Evolutionary conservation across 345 rosid species (phyloP).

Genomic region (Odontarrhena argentea): DNA sequence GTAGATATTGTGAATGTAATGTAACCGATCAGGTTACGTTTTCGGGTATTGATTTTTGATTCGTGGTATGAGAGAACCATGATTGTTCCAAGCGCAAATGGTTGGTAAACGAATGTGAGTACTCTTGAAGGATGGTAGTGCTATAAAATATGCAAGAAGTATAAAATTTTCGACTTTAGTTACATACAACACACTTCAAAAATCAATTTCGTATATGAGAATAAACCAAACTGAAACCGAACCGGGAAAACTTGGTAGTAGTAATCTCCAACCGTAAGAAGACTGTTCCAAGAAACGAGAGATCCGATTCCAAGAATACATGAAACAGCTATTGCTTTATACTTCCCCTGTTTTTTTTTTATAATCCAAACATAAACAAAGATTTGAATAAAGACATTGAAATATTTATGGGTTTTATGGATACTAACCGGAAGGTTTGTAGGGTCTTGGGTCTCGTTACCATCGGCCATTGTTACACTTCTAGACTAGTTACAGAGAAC

Average conservation of each 20-base stretch:
- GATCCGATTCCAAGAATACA: constrained; percentile 76
- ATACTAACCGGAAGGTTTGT: constrained; percentile 30
- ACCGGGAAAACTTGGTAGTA: constrained; percentile 61
- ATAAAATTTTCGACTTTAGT: constrained; percentile 10
- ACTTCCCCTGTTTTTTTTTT: constrained; percentile 51
- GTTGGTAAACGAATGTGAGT: constrained; percentile 72
- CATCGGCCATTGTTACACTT: constrained; percentile 16
- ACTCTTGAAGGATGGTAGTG: constrained; percentile 86
- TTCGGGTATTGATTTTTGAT: constrained; percentile 59
- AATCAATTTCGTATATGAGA: no score
- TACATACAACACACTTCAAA: no score
- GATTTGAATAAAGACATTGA: background rate
- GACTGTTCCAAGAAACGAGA: constrained; percentile 68
- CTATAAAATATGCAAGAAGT: constrained; percentile 38
- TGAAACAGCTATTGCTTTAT: constrained; percentile 53
- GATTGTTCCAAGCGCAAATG: constrained; percentile 69
- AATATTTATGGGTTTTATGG: constrained; percentile 1
- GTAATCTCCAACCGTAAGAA: constrained; percentile 74
- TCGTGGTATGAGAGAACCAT: constrained; percentile 58
- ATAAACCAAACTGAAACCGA: background rate
- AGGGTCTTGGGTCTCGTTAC: constrained; percentile 21
- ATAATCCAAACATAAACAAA: background rate
- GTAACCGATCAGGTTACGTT: constrained; percentile 60
- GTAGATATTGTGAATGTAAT: no score
- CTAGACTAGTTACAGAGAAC: no score